Conservation (phyloP, 768 basidiomycete species). For the Leccinum truebloodii region DNA sequence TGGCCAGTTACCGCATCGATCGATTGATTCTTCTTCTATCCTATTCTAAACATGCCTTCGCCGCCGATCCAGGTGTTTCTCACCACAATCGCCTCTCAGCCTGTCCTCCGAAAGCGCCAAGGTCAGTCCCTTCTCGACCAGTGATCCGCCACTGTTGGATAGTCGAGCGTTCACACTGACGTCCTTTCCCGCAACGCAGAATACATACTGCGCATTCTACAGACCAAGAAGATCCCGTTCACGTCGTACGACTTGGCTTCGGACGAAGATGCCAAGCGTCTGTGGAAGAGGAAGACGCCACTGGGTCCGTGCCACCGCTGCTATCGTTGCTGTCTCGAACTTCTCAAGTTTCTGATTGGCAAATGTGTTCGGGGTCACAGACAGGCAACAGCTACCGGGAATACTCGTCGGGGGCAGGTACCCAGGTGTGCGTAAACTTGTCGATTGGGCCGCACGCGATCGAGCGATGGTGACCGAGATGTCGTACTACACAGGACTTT, state of each 20-base stretch:
- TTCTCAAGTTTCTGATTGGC: conserved; percentile 3
- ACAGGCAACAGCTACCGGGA: conserved; percentile 83
- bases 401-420: conserved; percentile 77
- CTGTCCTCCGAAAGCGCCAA: conserved; percentile 76
- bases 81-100: conserved; percentile 86
- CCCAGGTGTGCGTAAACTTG: conserved; percentile 61
- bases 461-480: conserved; percentile 10
- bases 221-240: conserved; percentile 84
- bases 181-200: conserved; percentile 43
- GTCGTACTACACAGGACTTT: conserved; percentile 51
- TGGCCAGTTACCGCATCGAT: neutral
- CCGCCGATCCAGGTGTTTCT: conserved; percentile 80
- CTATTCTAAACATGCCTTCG: conserved; percentile 57
- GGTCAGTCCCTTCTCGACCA: conserved; percentile 41
- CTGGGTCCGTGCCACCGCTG: conserved; percentile 41
- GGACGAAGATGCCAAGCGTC: conserved; percentile 73
- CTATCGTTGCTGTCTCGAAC: neutral
- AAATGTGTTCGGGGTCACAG: conserved; percentile 37
- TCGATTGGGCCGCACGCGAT: neutral
- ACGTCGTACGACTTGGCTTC: conserved; percentile 84
- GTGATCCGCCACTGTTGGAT: neutral
- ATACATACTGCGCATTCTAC: conserved; percentile 77
- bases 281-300: conserved; percentile 85
- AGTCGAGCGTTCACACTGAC: neutral
- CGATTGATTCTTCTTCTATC: conserved; percentile 8